phyloP scores from a whole-genome alignment of 495 filamentous ascomycete genomes.

The Letharia lupina region DNA sequence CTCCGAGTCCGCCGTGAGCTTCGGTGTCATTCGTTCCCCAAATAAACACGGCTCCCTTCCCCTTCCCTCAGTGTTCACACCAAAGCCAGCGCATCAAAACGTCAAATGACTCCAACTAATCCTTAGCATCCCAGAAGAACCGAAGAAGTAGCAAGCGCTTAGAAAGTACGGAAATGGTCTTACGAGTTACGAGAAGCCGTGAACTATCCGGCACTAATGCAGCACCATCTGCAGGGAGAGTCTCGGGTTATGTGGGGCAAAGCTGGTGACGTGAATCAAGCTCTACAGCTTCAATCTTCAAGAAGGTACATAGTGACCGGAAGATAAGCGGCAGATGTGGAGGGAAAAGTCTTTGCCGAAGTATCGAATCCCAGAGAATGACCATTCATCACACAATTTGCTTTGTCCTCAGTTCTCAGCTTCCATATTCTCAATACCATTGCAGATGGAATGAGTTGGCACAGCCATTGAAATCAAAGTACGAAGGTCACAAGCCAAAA shows the following conservation, averaged over 20 bases:
- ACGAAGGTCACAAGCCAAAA: not conserved
- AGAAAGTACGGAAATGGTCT: not conserved
- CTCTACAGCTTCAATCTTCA: conserved; percentile 2
- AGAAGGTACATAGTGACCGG: not conserved
- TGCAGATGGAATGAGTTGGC: not conserved
- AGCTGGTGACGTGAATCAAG: not conserved
- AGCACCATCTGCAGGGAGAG: conserved; percentile 5
- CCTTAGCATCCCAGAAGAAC: not conserved
- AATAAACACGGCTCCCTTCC: not conserved
- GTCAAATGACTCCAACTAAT: conserved; percentile 14
- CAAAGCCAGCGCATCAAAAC: conserved; percentile 13
- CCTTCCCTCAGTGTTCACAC: not conserved
- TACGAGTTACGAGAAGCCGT: not conserved
- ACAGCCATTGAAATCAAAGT: not conserved
- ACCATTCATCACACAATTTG: not conserved
- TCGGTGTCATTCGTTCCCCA: not conserved
- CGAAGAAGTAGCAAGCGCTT: conserved; percentile 13
- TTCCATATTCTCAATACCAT: not conserved
- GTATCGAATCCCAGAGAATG: not conserved
- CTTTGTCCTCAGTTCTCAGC: not conserved
- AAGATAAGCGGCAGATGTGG: not conserved
- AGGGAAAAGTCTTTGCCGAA: no score
- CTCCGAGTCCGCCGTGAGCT: not conserved
- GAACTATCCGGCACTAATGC: conserved; percentile 16
- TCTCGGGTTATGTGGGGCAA: conserved; percentile 16